Evolutionary conservation across 768 basidiomycete species (phyloP).

Genomic region (Boletus reticulatus): DNA sequence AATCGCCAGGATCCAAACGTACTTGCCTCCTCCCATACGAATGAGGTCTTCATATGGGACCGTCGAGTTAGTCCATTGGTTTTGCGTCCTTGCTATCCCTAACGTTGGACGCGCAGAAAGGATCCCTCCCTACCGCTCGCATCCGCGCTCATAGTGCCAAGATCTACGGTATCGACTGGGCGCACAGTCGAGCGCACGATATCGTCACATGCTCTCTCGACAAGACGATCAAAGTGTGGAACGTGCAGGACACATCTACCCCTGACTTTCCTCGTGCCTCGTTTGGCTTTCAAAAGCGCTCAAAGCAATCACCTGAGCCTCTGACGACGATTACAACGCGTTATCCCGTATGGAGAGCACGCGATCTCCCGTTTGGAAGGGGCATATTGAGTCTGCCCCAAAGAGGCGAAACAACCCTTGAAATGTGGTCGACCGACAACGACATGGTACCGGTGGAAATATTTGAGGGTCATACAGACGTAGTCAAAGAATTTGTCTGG

Average conservation of each 20-base stretch:
- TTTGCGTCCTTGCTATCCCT: not conserved
- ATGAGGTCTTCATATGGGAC: slow-evolving; percentile 93
- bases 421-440: slow-evolving; percentile 64
- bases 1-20: slow-evolving; percentile 84
- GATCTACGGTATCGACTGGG: slow-evolving; percentile 99
- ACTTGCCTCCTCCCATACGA: slow-evolving; percentile 85
- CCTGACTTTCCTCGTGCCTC: slow-evolving; percentile 13
- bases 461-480: slow-evolving; percentile 88
- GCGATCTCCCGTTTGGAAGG: slow-evolving; percentile 87
- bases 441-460: slow-evolving; percentile 52
- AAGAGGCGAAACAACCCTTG: slow-evolving; percentile 76
- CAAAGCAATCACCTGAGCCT: slow-evolving; percentile 33
- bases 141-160: slow-evolving; percentile 85
- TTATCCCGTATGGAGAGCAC: slow-evolving; percentile 94
- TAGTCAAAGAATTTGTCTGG: slow-evolving; percentile 99
- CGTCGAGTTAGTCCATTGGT: slow-evolving; percentile 58
- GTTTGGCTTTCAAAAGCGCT: slow-evolving; percentile 7
- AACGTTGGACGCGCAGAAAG: slow-evolving; percentile 57
- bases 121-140: slow-evolving; percentile 71
- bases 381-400: slow-evolving; percentile 89
- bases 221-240: slow-evolving; percentile 89
- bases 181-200: slow-evolving; percentile 67
- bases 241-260: slow-evolving; percentile 27
- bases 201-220: slow-evolving; percentile 94
- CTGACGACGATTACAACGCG: slow-evolving; percentile 60